These are phyloP conservation scores for Adansonia grandidieri DNA, from an alignment of 441 rosid genomes.

Conservation along the genomic window DNA sequence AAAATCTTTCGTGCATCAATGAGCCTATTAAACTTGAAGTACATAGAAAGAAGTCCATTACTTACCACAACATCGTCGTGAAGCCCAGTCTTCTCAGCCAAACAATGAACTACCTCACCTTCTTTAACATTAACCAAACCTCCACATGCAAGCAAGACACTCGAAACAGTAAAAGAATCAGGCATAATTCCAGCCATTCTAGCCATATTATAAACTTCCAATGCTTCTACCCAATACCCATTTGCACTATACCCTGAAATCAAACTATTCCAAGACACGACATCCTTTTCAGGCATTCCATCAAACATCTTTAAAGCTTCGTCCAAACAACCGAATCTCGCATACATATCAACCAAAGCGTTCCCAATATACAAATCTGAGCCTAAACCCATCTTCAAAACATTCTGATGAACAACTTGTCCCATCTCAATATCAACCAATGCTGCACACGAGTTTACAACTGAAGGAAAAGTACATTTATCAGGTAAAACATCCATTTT, in stretches of 20 bases:
- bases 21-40: constrained; percentile 53
- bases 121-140: constrained; percentile 44
- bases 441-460: constrained; percentile 63
- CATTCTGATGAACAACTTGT: constrained; percentile 38
- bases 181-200: constrained; percentile 42
- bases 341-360: constrained; percentile 63
- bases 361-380: constrained; percentile 62
- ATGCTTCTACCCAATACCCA: constrained; percentile 52
- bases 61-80: constrained; percentile 41
- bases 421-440: constrained; percentile 42
- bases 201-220: constrained; percentile 38
- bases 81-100: constrained; percentile 55
- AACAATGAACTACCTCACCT: constrained; percentile 54
- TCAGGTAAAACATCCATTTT: constrained; percentile 48
- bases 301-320: constrained; percentile 55
- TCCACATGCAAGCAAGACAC: constrained; percentile 63
- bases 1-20: constrained; percentile 52
- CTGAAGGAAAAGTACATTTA: constrained; percentile 59
- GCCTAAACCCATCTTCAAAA: constrained; percentile 44
- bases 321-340: constrained; percentile 48
- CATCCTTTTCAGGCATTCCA: constrained; percentile 53
- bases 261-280: constrained; percentile 67
- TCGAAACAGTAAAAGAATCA: constrained; percentile 59
- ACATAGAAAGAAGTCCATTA: constrained; percentile 65
- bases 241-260: constrained; percentile 63